Base-by-base conservation (phyloP, 768 basidiomycete species). In the Cyclocybe cylindracea region DNA sequence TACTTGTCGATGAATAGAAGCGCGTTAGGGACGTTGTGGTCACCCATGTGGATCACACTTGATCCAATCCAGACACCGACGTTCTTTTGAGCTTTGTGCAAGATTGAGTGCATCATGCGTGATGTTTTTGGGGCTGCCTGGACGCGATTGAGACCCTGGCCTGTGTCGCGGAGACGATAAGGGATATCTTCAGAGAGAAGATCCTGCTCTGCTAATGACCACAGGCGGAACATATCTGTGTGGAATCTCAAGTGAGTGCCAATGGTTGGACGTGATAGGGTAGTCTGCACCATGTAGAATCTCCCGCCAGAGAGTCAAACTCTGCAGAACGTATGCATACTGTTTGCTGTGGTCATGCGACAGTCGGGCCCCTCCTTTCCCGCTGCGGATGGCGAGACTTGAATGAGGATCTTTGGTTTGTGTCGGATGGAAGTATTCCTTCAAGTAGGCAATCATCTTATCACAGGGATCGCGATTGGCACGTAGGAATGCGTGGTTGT, bases 1-100 rank as follows among this genome's bases (percentile, higher is more conserved):
- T 94, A 94, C 65, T 94, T 94, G 78, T 94, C 89, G 60, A 93
- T 91, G 78, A 94, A 93, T 71, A 93, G 83, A 44, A 93, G 76
- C 3, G 91, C 89, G 59, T 89, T 91, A 4, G 88, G 88, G 16
- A 91, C 88, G 61, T 89, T 85, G 66, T 85, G 91, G 61, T 93
- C 91, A 44, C 90, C 90, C 90, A 91, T 90, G 68, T 93, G 91
- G 55, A 91, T 90, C 57, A 90, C 90, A 48, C 87, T 89, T 9
- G 85, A 91, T 38, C 91, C 91, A 50, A 92, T 81, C 91, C 91
- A 93, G 35, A 78, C 78, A 0, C 91, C 91, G 10, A 93, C 85
- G 56, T 85, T 86, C 54, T 79, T 77, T 61, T 94, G 91, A 0
- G 91, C 89, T 61, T 87, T 88, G 60, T 92, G 83, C 31, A 94